Conservation (phyloP, 768 basidiomycete species). For the Auricularia sp. region DNA sequence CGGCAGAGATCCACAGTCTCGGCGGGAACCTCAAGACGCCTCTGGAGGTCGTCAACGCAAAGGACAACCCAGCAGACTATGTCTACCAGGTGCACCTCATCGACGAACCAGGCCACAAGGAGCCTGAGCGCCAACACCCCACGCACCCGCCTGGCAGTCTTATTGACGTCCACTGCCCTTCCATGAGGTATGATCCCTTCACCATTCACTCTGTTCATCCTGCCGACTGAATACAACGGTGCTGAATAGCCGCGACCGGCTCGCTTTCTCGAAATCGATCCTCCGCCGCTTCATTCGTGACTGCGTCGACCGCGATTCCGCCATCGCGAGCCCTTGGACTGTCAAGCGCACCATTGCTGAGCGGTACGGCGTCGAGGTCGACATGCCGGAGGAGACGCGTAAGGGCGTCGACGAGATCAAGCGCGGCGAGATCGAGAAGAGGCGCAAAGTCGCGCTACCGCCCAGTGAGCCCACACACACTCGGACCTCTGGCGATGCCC, state of each 20-base stretch:
- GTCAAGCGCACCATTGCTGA: constrained; percentile 80
- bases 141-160: constrained; percentile 46
- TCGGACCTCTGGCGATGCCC: not conserved
- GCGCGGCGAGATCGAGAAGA: constrained; percentile 83
- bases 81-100: constrained; percentile 82
- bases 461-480: not conserved
- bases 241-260: constrained; percentile 71
- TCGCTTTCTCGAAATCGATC: constrained; percentile 94
- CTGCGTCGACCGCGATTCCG: constrained; percentile 85
- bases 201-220: not conserved
- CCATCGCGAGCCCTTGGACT: constrained; percentile 91
- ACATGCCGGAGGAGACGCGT: constrained; percentile 79
- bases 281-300: constrained; percentile 93
- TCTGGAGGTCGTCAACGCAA: constrained; percentile 53
- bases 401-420: constrained; percentile 70
- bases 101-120: constrained; percentile 55
- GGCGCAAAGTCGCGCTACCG: constrained; percentile 54
- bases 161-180: constrained; percentile 71
- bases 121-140: constrained; percentile 1
- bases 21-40: constrained; percentile 72
- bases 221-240: constrained; percentile 1
- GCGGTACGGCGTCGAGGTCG: constrained; percentile 71
- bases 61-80: constrained; percentile 76
- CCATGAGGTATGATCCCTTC: constrained; percentile 55
- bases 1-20: constrained; percentile 48